A percentile compares a stretch with the other conserved stretches of the same genome.
phyloP scores from a whole-genome alignment of 1,284 basidiomycete genomes.

The Anthracocystis setariae region DNA sequence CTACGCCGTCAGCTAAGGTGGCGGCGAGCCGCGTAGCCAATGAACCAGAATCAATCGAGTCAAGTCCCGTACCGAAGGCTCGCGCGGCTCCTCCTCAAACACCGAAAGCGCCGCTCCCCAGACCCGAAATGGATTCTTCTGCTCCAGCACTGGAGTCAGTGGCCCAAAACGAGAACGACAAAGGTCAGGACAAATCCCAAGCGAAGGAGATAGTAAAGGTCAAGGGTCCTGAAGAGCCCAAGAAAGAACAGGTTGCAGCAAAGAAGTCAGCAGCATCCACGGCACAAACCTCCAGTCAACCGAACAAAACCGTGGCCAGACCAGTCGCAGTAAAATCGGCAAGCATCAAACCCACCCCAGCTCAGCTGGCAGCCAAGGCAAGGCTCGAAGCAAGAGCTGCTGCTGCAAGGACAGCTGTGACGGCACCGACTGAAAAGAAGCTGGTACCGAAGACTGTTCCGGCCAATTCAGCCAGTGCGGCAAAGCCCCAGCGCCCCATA shows the following conservation, averaged over 20 bases:
- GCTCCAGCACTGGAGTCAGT: not conserved
- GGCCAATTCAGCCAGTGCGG: not conserved
- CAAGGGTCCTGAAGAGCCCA: not conserved
- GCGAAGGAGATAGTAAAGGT: slow-evolving; percentile 1
- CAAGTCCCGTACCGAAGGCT: slow-evolving; percentile 20
- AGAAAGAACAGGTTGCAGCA: not conserved
- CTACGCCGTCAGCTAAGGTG: slow-evolving; percentile 34
- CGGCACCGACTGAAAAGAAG: slow-evolving; percentile 1
- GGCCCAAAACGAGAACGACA: not conserved
- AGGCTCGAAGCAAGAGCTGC: slow-evolving; percentile 16
- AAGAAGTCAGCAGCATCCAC: slow-evolving; percentile 5
- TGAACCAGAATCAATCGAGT: slow-evolving; percentile 2
- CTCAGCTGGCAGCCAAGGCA: slow-evolving; percentile 28
- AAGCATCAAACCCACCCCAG: slow-evolving; percentile 9
- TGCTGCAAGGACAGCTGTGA: not conserved
- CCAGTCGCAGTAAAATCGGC: slow-evolving; percentile 4
- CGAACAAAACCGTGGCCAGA: slow-evolving; percentile 9
- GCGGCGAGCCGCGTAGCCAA: slow-evolving; percentile 11
- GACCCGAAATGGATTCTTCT: not conserved
- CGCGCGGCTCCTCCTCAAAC: slow-evolving; percentile 4
- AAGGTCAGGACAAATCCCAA: not conserved
- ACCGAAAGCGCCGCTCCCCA: not conserved
- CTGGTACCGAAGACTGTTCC: not conserved
- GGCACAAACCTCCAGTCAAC: not conserved
- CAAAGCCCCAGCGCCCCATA: slow-evolving; percentile 1